Base-by-base conservation (phyloP, 164 flowering plant species). In the Kingdonia uniflora region DNA sequence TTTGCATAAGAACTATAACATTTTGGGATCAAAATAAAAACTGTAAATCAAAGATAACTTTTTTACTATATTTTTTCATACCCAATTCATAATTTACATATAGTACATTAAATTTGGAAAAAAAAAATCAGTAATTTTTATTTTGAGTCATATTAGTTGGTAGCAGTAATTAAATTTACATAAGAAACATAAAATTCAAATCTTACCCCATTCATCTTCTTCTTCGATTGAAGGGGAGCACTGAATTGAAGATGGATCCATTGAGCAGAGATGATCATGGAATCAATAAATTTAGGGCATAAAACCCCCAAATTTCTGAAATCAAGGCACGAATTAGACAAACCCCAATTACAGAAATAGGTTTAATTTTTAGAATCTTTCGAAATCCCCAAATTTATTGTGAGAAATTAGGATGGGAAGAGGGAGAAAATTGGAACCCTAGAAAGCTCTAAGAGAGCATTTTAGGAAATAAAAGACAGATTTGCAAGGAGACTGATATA, bases 121-220 rank as follows among this genome's bases (percentile, higher is more conserved):
- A 2, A n/a, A 16, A 40, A n/a, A 16, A 53, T 45, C n/a, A 13
- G 11, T 56, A 5, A 37, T 44, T 8, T 25, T 42, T 37, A 2
- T 33, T 20, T 16, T 38, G 6, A 15, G 40, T 5, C 26, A 55
- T 7, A 13, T n/a, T 13, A 23, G 17, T 42, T n/a, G 12, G 25
- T 26, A 42, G 2, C 24, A 5, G 19, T 2, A 55, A 15, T 47
- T 8, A 38, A 33, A 12, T 40, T 21, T 10, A n/a, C 44, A 25
- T 15, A 22, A 20, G 37, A 37, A 40, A 11, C 12, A 48, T 11
- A 6, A 15, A 42, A 19, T 41, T 41, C 25, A 15, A 61, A 40
- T 22, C 53, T 48, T 75, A 80, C 91, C 91, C 91, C 91, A 84
- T 67, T 80, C 86, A 58, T 83, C 84, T 58, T 79, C 86, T n/a